These are phyloP conservation scores for Fusarium sp. DNA, from an alignment of 2,329 filamentous ascomycete species.

Conservation along the genomic window DNA sequence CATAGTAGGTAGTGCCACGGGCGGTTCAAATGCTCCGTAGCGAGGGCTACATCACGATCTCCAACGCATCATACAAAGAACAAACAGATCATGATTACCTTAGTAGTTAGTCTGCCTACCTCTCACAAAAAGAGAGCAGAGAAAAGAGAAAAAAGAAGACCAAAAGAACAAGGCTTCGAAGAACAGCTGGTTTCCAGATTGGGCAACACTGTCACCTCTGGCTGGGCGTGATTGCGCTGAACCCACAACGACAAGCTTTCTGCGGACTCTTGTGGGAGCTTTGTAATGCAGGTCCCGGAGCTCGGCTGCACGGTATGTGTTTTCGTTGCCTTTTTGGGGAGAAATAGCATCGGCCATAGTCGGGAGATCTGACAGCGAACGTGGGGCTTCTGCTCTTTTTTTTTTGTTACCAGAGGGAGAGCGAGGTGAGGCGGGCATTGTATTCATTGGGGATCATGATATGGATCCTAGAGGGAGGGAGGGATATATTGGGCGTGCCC, in stretches of 20 bases:
- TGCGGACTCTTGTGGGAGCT: slow-evolving; percentile 27
- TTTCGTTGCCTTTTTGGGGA: slow-evolving; percentile 46
- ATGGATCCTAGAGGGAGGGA: background rate
- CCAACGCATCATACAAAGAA: slow-evolving; percentile 1
- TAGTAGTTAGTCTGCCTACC: background rate
- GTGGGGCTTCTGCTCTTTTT: slow-evolving; percentile 7
- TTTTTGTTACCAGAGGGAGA: background rate
- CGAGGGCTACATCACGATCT: slow-evolving; percentile 12
- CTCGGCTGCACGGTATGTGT: slow-evolving; percentile 46
- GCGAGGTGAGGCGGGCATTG: slow-evolving; percentile 11
- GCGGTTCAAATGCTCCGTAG: slow-evolving; percentile 18
- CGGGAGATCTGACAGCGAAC: slow-evolving; percentile 25
- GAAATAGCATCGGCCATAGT: slow-evolving; percentile 31
- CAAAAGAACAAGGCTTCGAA: slow-evolving; percentile 18
- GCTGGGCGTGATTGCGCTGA: slow-evolving; percentile 29
- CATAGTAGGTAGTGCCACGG: background rate
- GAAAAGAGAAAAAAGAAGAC: background rate
- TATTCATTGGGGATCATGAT: slow-evolving; percentile 10
- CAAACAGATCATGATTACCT: background rate
- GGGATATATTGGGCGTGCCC: slow-evolving; percentile 14
- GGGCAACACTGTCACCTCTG: slow-evolving; percentile 36
- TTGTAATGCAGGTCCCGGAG: slow-evolving; percentile 39
- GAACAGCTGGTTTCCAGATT: slow-evolving; percentile 43
- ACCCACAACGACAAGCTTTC: slow-evolving; percentile 38
- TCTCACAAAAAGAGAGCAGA: slow-evolving; percentile 12